Conservation (phyloP, 257 asterid species). For the Hygrophila difformis region DNA sequence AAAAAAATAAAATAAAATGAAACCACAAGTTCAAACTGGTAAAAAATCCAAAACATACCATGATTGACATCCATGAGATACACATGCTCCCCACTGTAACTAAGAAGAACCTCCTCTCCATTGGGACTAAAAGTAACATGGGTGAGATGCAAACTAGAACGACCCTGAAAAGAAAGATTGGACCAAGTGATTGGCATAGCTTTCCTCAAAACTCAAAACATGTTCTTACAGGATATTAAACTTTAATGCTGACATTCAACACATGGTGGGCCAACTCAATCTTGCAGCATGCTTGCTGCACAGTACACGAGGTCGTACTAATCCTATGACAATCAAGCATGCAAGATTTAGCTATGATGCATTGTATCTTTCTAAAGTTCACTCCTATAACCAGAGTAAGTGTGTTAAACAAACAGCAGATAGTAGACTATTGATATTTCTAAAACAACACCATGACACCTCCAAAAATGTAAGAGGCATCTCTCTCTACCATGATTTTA, state of each 20-base stretch:
- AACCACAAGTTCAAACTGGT: neutral
- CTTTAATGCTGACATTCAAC: neutral
- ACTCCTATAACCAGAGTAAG: slow-evolving; percentile 1
- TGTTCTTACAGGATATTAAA: neutral
- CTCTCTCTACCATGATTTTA: too few relatives aligned
- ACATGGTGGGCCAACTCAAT: neutral
- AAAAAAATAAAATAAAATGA: neutral
- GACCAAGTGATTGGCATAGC: slow-evolving; percentile 17
- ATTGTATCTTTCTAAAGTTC: neutral
- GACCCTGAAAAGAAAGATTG: slow-evolving; percentile 47
- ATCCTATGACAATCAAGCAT: neutral
- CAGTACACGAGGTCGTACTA: neutral
- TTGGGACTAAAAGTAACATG: slow-evolving; percentile 88
- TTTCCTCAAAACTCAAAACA: neutral
- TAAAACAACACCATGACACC: neutral
- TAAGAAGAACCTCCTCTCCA: slow-evolving; percentile 91
- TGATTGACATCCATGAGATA: slow-evolving; percentile 83
- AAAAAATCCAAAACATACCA: slow-evolving; percentile 28
- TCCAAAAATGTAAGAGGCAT: too few relatives aligned
- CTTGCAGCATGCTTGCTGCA: neutral
- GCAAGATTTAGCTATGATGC: neutral
- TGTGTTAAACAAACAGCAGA: neutral
- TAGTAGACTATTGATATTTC: neutral
- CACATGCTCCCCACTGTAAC: slow-evolving; percentile 92
- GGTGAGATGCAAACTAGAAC: slow-evolving; percentile 70